Conservation (phyloP, 306 rosid genomes). For the Gleditsia sinensis region DNA sequence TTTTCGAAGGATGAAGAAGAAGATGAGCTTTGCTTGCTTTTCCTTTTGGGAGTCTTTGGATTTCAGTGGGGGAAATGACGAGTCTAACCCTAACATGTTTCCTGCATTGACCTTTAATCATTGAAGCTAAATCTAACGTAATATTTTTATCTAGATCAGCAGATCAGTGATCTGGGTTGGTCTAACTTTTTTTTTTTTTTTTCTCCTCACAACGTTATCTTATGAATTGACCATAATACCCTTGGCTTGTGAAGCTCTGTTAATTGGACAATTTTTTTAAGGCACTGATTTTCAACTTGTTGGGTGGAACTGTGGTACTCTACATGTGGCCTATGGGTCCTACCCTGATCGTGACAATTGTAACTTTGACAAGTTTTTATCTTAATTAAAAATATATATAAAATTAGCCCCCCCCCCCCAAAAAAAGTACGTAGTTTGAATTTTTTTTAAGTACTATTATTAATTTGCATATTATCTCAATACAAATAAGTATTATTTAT, state of each 20-base stretch:
- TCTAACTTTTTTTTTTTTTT: slow-evolving; percentile 22
- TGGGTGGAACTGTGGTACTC: slow-evolving; percentile 61
- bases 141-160: slow-evolving; percentile 51
- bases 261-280: neutral
- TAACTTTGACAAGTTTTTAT: slow-evolving; percentile 50
- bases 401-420: too few relatives aligned
- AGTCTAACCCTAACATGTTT: slow-evolving; percentile 55
- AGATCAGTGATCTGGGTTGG: slow-evolving; percentile 58
- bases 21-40: slow-evolving; percentile 45
- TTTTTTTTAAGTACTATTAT: too few relatives aligned
- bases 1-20: slow-evolving; percentile 30
- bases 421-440: too few relatives aligned
- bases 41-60: slow-evolving; percentile 54
- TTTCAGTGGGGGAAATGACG: slow-evolving; percentile 56
- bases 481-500: too few relatives aligned
- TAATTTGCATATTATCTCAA: neutral
- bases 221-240: slow-evolving; percentile 40
- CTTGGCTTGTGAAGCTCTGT: neutral
- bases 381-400: neutral
- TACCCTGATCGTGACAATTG: slow-evolving; percentile 58
- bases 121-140: slow-evolving; percentile 61
- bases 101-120: slow-evolving; percentile 84
- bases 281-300: slow-evolving; percentile 48
- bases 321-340: slow-evolving; percentile 57
- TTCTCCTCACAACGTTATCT: neutral